These are phyloP conservation scores for Aspergillus viridinutans DNA, from an alignment of 2,329 filamentous ascomycete species.

Conservation along the genomic window DNA sequence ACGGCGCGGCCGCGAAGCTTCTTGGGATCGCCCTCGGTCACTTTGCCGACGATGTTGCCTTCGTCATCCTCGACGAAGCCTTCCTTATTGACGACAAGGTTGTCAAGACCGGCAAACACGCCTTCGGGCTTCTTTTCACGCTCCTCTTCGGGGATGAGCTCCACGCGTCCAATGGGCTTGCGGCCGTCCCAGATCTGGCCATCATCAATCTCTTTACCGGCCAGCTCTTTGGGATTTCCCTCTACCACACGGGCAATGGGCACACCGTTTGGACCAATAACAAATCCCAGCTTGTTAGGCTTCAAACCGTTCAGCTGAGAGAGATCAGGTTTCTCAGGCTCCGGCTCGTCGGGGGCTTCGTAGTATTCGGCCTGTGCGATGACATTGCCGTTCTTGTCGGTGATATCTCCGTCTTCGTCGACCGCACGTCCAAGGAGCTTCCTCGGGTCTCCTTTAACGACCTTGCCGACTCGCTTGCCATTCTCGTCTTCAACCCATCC, in stretches of 20 bases:
- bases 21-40: conserved; percentile 68
- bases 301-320: conserved; percentile 51
- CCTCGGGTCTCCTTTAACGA: conserved; percentile 57
- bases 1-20: conserved; percentile 67
- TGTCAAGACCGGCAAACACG: conserved; percentile 55
- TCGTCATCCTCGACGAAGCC: conserved; percentile 68
- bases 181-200: conserved; percentile 55
- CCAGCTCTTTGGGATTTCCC: conserved; percentile 53
- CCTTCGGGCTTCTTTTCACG: conserved; percentile 54
- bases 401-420: conserved; percentile 60
- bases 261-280: conserved; percentile 50
- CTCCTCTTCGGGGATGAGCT: conserved; percentile 55
- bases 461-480: conserved; percentile 45
- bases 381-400: conserved; percentile 59
- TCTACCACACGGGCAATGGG: conserved; percentile 55
- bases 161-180: conserved; percentile 54
- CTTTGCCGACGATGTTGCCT: conserved; percentile 69
- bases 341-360: conserved; percentile 48
- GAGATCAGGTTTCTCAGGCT: conserved; percentile 45
- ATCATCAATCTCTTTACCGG: conserved; percentile 54
- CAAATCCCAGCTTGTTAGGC: conserved; percentile 57
- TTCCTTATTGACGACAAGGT: conserved; percentile 54
- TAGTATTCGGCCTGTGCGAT: conserved; percentile 54
- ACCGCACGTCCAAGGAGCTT: conserved; percentile 56
- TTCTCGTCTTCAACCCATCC: conserved; percentile 49